A percentile compares a stretch with the other conserved stretches of the same genome.
Evolutionary conservation across 164 flowering plant genomes (phyloP).

Genomic region (Protea cynaroides): DNA sequence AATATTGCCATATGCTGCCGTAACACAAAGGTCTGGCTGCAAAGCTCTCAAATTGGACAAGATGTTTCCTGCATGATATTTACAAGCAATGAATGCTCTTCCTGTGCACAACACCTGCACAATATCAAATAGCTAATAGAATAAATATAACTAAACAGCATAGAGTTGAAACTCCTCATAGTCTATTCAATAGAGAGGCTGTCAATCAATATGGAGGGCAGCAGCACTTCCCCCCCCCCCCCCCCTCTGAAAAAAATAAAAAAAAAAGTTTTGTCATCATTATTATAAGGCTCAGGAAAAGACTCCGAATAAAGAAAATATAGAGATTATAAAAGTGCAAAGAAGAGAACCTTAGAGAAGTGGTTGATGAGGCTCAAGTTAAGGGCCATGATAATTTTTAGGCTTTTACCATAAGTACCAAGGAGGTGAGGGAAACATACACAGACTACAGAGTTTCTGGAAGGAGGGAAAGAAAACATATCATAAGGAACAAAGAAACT

Average conservation of each 20-base stretch:
- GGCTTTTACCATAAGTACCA: no score
- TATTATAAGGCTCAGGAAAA: no score
- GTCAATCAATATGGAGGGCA: neutral
- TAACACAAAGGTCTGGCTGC: constrained; percentile 86
- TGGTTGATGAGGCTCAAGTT: no score
- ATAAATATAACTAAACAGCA: neutral
- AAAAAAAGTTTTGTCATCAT: no score
- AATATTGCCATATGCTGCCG: constrained; percentile 98
- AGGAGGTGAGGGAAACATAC: no score
- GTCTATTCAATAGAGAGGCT: no score
- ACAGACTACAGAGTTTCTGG: no score
- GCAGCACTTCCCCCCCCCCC: no score
- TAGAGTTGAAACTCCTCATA: neutral
- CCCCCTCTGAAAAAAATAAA: neutral
- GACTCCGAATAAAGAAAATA: no score
- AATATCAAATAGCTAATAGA: neutral
- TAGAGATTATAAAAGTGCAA: no score
- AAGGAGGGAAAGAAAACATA: neutral
- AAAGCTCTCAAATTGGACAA: constrained; percentile 59
- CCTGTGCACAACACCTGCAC: neutral
- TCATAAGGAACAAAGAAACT: neutral
- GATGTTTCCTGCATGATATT: constrained; percentile 52
- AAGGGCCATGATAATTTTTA: no score
- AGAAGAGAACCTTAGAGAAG: no score
- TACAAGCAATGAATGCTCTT: constrained; percentile 5